These are phyloP conservation scores for Penicillium cosmopolitanum DNA, from an alignment of 495 filamentous ascomycete genomes.

Conservation along the genomic window DNA sequence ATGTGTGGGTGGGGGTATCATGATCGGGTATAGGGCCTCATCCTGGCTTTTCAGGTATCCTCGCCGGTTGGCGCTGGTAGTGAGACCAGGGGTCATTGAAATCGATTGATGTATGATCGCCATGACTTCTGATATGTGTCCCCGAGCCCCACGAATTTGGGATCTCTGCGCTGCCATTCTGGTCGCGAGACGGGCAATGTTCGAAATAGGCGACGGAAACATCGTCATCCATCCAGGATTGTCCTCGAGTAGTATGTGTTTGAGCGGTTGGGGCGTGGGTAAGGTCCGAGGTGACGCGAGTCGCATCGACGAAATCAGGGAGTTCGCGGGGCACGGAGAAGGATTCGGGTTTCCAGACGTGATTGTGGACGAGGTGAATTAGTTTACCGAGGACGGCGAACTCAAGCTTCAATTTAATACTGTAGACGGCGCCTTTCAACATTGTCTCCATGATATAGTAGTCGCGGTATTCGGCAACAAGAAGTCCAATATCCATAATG, in stretches of 20 bases:
- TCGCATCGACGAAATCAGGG: constrained; percentile 52
- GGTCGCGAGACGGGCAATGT: constrained; percentile 28
- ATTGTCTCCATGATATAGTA: constrained; percentile 62
- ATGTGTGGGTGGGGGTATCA: not conserved
- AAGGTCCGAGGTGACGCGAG: constrained; percentile 46
- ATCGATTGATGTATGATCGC: constrained; percentile 29
- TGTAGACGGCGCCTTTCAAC: constrained; percentile 64
- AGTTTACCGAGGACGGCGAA: constrained; percentile 62
- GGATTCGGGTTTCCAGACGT: constrained; percentile 47
- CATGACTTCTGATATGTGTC: constrained; percentile 29
- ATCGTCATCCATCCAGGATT: constrained; percentile 45
- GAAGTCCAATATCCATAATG: constrained; percentile 56
- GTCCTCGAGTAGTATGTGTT: constrained; percentile 28
- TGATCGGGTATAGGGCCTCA: constrained; percentile 2
- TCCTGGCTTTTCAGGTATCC: constrained; percentile 21
- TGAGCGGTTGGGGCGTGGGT: constrained; percentile 36
- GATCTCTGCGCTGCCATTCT: constrained; percentile 31
- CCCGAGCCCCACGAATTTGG: constrained; percentile 41
- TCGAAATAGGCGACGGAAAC: constrained; percentile 53
- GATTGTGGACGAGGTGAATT: constrained; percentile 44
- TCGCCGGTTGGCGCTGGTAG: constrained; percentile 16
- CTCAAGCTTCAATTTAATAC: constrained; percentile 68
- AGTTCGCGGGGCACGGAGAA: constrained; percentile 31
- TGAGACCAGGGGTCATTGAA: constrained; percentile 28
- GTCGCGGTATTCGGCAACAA: constrained; percentile 59